Evolutionary conservation across 192 early-diverging fungal genomes (phyloP).

Genomic region (Coemansia sp.): DNA sequence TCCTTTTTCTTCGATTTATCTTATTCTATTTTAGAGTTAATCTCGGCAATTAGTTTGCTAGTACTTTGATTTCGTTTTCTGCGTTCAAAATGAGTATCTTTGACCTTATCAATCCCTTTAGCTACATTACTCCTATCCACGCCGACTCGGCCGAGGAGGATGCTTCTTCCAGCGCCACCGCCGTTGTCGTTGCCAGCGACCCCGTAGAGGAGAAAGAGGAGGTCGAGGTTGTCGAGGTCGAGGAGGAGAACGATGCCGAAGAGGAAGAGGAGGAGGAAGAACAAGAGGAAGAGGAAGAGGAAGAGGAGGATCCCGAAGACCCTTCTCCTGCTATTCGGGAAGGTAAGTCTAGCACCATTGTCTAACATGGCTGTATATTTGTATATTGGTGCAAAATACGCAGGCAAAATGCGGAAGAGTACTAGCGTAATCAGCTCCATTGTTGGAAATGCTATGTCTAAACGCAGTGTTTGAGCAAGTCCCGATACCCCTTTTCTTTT

Average conservation of each 20-base stretch:
- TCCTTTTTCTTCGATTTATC: slow-evolving; percentile 2
- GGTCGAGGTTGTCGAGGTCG: slow-evolving; percentile 38
- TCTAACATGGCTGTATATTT: no score
- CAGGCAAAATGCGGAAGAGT: no score
- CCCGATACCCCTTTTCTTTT: no score
- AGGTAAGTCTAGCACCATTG: not conserved
- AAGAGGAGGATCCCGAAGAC: slow-evolving; percentile 49
- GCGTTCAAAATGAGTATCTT: slow-evolving; percentile 40
- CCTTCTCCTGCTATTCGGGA: slow-evolving; percentile 20
- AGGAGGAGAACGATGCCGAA: slow-evolving; percentile 20
- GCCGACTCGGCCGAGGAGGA: slow-evolving; percentile 50
- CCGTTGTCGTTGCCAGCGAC: slow-evolving; percentile 15
- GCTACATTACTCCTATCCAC: slow-evolving; percentile 63
- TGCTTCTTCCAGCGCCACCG: not conserved
- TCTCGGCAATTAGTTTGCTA: not conserved
- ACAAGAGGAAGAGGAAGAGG: slow-evolving; percentile 29
- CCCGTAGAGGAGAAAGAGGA: slow-evolving; percentile 44
- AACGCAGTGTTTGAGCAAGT: no score
- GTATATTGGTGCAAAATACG: no score
- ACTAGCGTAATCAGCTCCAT: no score
- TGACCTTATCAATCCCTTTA: slow-evolving; percentile 51
- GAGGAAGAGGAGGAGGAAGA: slow-evolving; percentile 34
- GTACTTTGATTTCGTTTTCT: not conserved
- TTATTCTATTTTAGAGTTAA: slow-evolving; percentile 1
- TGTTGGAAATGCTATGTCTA: no score